Evolutionary conservation across 768 basidiomycete species (phyloP).

Genomic region (Suillus weaverae): DNA sequence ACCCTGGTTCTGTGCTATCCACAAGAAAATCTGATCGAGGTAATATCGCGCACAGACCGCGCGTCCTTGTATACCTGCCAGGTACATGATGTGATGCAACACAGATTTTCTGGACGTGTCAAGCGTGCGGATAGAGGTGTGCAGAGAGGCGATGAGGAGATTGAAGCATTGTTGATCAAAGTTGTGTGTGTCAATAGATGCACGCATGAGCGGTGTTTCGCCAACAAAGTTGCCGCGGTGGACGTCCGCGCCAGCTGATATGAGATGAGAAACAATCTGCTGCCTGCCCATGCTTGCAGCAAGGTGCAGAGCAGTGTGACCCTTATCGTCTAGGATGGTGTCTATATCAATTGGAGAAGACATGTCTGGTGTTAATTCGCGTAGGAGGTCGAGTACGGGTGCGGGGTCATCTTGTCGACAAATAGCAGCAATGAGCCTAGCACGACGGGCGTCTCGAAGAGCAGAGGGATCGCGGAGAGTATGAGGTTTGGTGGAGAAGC

Average conservation of each 20-base stretch:
- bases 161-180: constrained; percentile 78
- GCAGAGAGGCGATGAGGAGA: constrained; percentile 59
- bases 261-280: constrained; percentile 64
- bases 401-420: constrained; percentile 68
- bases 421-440: constrained; percentile 64
- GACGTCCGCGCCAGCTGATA: constrained; percentile 80
- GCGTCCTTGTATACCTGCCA: constrained; percentile 90
- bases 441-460: constrained; percentile 52
- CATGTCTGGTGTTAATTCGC: constrained; percentile 54
- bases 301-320: constrained; percentile 92
- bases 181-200: constrained; percentile 86
- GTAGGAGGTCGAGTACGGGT: constrained; percentile 61
- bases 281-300: constrained; percentile 84
- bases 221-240: constrained; percentile 91
- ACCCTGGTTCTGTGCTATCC: constrained; percentile 76
- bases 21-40: constrained; percentile 84
- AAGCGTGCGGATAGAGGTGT: constrained; percentile 79
- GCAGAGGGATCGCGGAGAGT: constrained; percentile 55
- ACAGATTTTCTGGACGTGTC: constrained; percentile 86
- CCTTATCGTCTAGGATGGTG: constrained; percentile 88
- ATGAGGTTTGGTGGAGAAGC: constrained; percentile 69
- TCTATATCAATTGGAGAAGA: constrained; percentile 59
- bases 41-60: constrained; percentile 86
- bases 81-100: constrained; percentile 86
- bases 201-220: constrained; percentile 92